A percentile compares a stretch with the other conserved stretches of the same genome.
Evolutionary conservation across 2,329 filamentous ascomycete species (phyloP).

Genomic region (Pseudogymnoascus sp.): DNA sequence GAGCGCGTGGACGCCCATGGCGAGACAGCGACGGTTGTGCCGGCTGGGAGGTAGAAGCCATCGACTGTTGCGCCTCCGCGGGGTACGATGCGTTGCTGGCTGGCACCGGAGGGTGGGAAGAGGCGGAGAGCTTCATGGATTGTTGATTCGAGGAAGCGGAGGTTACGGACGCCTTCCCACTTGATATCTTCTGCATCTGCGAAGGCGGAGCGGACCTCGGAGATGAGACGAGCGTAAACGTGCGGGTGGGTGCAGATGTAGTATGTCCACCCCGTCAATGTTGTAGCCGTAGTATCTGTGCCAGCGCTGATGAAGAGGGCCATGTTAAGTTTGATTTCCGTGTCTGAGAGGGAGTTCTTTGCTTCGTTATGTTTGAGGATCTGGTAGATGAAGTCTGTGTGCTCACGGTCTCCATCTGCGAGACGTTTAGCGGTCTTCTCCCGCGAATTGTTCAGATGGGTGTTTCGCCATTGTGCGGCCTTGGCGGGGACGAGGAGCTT

Average conservation of each 20-base stretch:
- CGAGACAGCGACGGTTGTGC: slow-evolving; percentile 30
- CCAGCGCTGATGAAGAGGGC: slow-evolving; percentile 22
- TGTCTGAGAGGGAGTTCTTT: slow-evolving; percentile 14
- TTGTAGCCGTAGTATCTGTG: slow-evolving; percentile 24
- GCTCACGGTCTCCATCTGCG: slow-evolving; percentile 14
- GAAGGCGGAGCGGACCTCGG: slow-evolving; percentile 9
- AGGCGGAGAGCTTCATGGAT: slow-evolving; percentile 10
- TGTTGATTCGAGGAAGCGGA: slow-evolving; percentile 12
- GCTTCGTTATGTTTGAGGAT: slow-evolving; percentile 20
- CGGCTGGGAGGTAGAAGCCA: slow-evolving; percentile 24
- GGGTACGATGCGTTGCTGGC: slow-evolving; percentile 36
- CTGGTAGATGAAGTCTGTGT: slow-evolving; percentile 21
- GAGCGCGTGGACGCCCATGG: slow-evolving; percentile 23
- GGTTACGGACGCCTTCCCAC: slow-evolving; percentile 11
- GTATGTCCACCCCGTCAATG: slow-evolving; percentile 22
- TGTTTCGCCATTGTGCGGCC: slow-evolving; percentile 17
- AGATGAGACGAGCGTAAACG: neutral
- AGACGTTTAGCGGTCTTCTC: slow-evolving; percentile 21
- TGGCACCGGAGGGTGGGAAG: slow-evolving; percentile 27
- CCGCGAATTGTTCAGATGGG: slow-evolving; percentile 19
- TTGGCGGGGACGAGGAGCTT: neutral
- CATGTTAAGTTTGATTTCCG: slow-evolving; percentile 21
- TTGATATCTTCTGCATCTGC: slow-evolving; percentile 9
- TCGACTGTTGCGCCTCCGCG: slow-evolving; percentile 19
- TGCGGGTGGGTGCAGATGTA: slow-evolving; percentile 3